Evolutionary conservation across 2,329 filamentous ascomycete genomes (phyloP), one percentile per base, ranked within the genome.

Genomic region (Aspergillus jensenii): DNA sequence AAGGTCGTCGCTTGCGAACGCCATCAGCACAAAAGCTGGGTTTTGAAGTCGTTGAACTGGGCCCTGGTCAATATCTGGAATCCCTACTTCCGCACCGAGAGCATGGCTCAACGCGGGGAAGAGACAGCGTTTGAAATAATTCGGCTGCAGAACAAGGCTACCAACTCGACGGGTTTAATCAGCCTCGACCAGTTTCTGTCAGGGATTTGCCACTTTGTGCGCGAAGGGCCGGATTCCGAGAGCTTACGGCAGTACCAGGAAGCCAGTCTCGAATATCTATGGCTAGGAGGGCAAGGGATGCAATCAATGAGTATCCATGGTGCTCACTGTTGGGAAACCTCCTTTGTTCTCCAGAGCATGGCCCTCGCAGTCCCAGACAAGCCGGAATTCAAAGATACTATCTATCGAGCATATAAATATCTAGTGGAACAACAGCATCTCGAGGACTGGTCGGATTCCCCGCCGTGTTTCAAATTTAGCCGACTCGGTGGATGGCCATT

Each of bases 401-500:
- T 9, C 33, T 23, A 21, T 1, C 3, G 7, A 3, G 35, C n/a
- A 43, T 52, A 44, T 17, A 43, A 57, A 1, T 61, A 41, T 14
- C 46, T 59, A 4, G 43, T 54, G 4, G 9, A 4, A 2, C 49
- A 56, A 25, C 59, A 61, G 37, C 46, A 56, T 2, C 19, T 45
- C 1, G 37, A 50, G 9, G 44, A 61, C 12, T 56, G 17, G 8
- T 37, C 43, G 19, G 51, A 12, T 37, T 50, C 12, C 8, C 31
- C 14, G 31, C 27, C 14, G 25, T 46, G 46, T 31, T 35, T 14
- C 31, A 51, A 54, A 23, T 57, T 47, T 2, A 51, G 49, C n/a
- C 47, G 45, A 6, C 54, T 52, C 3, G 59, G 59, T 2, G 57
- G 44, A n/a, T 62, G 59, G 59, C 45, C 53, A 4, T 62, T 62